These are phyloP conservation scores for Blastocystis sp. DNA, from an alignment of 352 stramenopile species.

Conservation along the genomic window DNA sequence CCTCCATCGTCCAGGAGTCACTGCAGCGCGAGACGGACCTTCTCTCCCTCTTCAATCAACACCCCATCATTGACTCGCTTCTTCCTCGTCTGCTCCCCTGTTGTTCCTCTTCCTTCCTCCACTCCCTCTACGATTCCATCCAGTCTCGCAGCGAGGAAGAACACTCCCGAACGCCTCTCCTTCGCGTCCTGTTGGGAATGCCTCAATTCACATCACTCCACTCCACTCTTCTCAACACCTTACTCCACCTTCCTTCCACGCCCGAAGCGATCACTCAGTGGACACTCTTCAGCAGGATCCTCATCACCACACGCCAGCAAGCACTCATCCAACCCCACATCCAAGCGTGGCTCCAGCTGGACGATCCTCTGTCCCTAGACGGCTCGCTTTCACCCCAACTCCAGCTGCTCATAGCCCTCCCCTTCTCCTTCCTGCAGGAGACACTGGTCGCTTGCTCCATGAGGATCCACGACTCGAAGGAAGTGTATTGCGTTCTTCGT, in stretches of 20 bases:
- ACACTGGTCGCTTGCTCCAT: background rate
- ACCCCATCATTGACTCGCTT: background rate
- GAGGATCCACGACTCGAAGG: background rate
- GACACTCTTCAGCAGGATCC: background rate
- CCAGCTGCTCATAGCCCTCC: background rate
- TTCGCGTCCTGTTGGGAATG: background rate
- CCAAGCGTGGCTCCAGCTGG: background rate
- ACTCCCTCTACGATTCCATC: background rate
- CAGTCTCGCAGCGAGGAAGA: background rate
- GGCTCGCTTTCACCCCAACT: constrained; percentile 4
- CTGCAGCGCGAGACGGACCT: background rate
- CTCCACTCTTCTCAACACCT: too few relatives aligned
- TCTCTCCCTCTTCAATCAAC: background rate
- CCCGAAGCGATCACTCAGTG: background rate
- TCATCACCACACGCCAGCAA: background rate
- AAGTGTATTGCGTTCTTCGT: background rate
- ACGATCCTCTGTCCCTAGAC: background rate
- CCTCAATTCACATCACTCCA: background rate
- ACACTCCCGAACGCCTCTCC: background rate
- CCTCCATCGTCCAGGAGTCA: background rate
- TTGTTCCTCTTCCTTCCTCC: background rate
- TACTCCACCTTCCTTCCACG: background rate
- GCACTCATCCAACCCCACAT: background rate
- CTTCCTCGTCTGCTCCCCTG: background rate
- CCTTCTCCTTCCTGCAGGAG: constrained; percentile 49